Conservation (phyloP, 495 filamentous ascomycete genomes). For the Talaromyces thailandensis region DNA sequence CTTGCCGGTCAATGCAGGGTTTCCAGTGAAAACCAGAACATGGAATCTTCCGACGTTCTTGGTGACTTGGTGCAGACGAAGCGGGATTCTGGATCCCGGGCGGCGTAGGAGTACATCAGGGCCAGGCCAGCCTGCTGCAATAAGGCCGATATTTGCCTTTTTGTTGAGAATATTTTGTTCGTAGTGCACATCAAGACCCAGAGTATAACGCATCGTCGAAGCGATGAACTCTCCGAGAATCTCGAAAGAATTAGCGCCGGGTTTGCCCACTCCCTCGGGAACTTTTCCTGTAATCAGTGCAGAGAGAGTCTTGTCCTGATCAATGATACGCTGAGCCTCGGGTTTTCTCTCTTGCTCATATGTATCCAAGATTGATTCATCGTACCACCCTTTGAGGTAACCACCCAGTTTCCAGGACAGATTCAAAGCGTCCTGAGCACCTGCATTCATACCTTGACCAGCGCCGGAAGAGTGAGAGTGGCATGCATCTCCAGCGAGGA, state of each 20-base stretch:
- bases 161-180: not conserved
- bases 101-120: not conserved
- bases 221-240: not conserved
- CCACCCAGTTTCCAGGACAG: conserved; percentile 44
- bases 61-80: not conserved
- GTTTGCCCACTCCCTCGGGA: not conserved
- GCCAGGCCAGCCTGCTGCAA: not conserved
- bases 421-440: conserved; percentile 41
- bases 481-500: conserved; percentile 40
- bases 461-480: conserved; percentile 41
- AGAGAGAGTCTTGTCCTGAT: conserved; percentile 29
- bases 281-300: not conserved
- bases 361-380: conserved; percentile 40
- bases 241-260: not conserved
- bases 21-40: not conserved
- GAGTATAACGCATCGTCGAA: not conserved
- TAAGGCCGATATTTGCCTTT: not conserved
- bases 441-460: conserved; percentile 42
- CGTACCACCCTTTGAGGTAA: conserved; percentile 39
- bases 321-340: conserved; percentile 34
- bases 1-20: not conserved
- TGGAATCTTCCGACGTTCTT: not conserved
- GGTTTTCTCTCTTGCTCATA: conserved; percentile 51
- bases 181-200: not conserved
- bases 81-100: not conserved